A percentile compares a stretch with the other conserved stretches of the same genome.
Evolutionary conservation across 129 eudicot genomes (phyloP).

Genomic region (Escallonia rubra): DNA sequence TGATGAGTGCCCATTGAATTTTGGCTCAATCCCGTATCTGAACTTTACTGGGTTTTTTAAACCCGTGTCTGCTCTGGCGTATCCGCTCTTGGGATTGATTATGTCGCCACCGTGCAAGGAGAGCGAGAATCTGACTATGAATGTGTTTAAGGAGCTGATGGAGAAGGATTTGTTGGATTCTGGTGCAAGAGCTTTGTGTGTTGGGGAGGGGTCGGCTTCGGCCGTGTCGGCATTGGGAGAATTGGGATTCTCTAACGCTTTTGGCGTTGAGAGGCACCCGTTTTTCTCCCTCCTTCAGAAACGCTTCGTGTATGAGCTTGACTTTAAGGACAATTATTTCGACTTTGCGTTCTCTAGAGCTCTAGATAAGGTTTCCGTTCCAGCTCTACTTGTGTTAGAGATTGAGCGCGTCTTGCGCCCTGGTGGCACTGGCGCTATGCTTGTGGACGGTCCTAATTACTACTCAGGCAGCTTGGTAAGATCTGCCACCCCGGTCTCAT

Average conservation of each 20-base stretch:
- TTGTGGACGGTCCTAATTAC: slow-evolving; percentile 42
- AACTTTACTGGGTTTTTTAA: slow-evolving; percentile 20
- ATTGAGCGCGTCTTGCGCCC: slow-evolving; percentile 84
- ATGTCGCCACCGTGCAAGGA: slow-evolving; percentile 23
- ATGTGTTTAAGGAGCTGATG: slow-evolving; percentile 66
- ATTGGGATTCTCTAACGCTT: slow-evolving; percentile 44
- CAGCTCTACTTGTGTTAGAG: slow-evolving; percentile 73
- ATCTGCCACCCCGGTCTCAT: slow-evolving; percentile 62
- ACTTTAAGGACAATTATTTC: slow-evolving; percentile 43
- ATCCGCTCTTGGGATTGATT: slow-evolving; percentile 11
- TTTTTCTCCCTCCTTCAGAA: slow-evolving; percentile 47
- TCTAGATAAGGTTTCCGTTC: slow-evolving; percentile 64
- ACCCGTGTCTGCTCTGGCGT: slow-evolving; percentile 22
- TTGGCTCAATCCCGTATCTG: slow-evolving; percentile 22
- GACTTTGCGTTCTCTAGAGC: slow-evolving; percentile 69
- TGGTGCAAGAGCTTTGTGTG: slow-evolving; percentile 53
- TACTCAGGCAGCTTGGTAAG: slow-evolving; percentile 50
- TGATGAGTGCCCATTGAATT: slow-evolving; percentile 45
- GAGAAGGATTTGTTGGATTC: slow-evolving; percentile 45
- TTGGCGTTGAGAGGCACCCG: slow-evolving; percentile 52
- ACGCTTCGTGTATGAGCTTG: slow-evolving; percentile 58
- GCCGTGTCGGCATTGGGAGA: slow-evolving; percentile 41
- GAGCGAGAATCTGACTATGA: slow-evolving; percentile 40
- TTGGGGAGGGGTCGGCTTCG: slow-evolving; percentile 64
- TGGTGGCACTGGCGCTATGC: slow-evolving; percentile 81